A percentile compares a stretch with the other conserved stretches of the same genome.
Evolutionary conservation across 116 monocot species (phyloP).

Genomic region (Iris pallida): DNA sequence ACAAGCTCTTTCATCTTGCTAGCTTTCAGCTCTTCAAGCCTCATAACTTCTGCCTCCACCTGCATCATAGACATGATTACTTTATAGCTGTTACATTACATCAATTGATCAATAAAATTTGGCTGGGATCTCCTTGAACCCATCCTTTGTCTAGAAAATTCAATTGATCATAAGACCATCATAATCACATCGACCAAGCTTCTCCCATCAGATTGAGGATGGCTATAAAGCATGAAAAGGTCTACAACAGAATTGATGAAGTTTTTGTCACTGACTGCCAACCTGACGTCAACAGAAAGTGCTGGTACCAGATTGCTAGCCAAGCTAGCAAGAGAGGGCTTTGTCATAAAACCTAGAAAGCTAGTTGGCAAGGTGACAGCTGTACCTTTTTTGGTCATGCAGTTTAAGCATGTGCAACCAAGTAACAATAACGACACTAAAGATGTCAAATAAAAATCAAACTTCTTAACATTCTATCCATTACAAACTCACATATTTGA

Average conservation of each 20-base stretch:
- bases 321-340: too few relatives aligned
- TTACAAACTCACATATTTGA: conserved; percentile 51
- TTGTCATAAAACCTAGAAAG: too few relatives aligned
- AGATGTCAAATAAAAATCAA: not conserved
- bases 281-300: too few relatives aligned
- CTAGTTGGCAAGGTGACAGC: too few relatives aligned
- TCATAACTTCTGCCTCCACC: conserved; percentile 78
- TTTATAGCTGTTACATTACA: not conserved
- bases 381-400: too few relatives aligned
- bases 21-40: conserved; percentile 73
- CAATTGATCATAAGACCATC: not conserved
- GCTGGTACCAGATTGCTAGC: too few relatives aligned
- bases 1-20: conserved; percentile 90
- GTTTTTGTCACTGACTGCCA: too few relatives aligned
- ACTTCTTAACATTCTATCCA: not conserved
- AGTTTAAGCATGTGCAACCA: too few relatives aligned
- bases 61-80: conserved; percentile 23
- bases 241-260: too few relatives aligned
- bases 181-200: too few relatives aligned
- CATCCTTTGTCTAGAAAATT: not conserved
- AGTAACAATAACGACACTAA: not conserved
- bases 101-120: not conserved
- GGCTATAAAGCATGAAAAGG: too few relatives aligned
- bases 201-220: not conserved
- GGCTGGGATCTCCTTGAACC: not conserved